These are phyloP conservation scores for Acanthamoeba lenticulata DNA, from an alignment of 208 protist species.

Conservation along the genomic window DNA sequence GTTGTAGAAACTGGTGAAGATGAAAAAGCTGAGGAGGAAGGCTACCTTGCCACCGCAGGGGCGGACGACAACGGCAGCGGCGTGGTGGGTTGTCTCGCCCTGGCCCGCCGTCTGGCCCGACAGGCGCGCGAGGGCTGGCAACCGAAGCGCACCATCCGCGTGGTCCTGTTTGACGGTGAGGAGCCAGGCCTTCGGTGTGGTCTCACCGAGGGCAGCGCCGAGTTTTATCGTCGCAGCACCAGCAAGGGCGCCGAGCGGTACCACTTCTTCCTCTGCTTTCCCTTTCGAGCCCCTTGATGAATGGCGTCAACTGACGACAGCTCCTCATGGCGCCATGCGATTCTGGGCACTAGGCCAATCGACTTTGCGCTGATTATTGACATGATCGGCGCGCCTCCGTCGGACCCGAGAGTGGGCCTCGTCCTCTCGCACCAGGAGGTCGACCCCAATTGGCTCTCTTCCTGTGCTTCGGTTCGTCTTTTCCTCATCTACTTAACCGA, in stretches of 20 bases:
- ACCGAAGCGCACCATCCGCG: not conserved
- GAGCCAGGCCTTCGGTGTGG: not conserved
- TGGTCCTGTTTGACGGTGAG: not conserved
- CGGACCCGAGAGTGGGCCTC: not conserved
- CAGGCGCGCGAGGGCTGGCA: not conserved
- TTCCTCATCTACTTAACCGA: not conserved
- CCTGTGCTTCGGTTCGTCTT: not conserved
- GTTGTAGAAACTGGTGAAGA: too few species aligned
- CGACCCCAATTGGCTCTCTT: not conserved
- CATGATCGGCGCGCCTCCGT: not conserved
- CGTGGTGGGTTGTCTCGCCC: not conserved
- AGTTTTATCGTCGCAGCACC: not conserved
- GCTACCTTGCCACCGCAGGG: not conserved
- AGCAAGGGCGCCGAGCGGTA: not conserved
- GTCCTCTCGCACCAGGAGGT: not conserved
- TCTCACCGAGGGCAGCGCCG: not conserved
- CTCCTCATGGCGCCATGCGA: too few species aligned
- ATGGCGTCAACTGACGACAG: not conserved
- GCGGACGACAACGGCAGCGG: slow-evolving; percentile 11
- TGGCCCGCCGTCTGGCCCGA: not conserved
- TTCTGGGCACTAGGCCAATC: not conserved
- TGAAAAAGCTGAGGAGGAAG: not conserved
- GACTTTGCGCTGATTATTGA: not conserved
- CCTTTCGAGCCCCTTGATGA: not conserved
- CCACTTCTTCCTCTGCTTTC: not conserved